These are phyloP conservation scores for Erucastrum elatum DNA, from an alignment of 345 rosid genomes.

Conservation along the genomic window DNA sequence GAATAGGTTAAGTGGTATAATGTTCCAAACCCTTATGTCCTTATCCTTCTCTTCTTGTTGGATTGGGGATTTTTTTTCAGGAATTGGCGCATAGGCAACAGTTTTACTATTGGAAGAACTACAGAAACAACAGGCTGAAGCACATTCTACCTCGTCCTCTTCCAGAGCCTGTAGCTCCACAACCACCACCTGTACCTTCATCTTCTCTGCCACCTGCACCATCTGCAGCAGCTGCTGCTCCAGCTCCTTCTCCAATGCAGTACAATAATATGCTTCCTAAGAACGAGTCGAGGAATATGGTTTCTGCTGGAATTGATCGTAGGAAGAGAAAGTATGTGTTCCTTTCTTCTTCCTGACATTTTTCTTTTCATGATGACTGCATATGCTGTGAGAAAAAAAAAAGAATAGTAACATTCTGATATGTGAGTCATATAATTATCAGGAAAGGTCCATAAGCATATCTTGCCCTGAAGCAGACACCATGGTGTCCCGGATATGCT, in stretches of 20 bases:
- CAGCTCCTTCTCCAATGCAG: slow-evolving; percentile 84
- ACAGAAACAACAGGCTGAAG: slow-evolving; percentile 87
- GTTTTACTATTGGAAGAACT: slow-evolving; percentile 97
- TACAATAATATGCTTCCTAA: slow-evolving; percentile 61
- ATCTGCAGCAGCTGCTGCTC: slow-evolving; percentile 51
- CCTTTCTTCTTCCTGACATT: slow-evolving; percentile 22
- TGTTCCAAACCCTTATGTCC: neutral
- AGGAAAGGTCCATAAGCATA: slow-evolving; percentile 37
- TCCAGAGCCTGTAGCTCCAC: slow-evolving; percentile 71
- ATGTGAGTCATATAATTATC: slow-evolving; percentile 19
- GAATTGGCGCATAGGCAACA: slow-evolving; percentile 96
- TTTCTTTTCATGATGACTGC: neutral
- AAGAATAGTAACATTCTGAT: slow-evolving; percentile 1
- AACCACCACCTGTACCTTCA: slow-evolving; percentile 37
- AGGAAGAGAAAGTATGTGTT: slow-evolving; percentile 78
- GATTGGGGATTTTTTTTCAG: slow-evolving; percentile 34
- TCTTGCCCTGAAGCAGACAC: slow-evolving; percentile 23
- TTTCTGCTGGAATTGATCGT: slow-evolving; percentile 59
- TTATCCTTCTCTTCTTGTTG: neutral
- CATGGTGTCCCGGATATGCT: neutral
- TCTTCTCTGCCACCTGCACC: slow-evolving; percentile 44
- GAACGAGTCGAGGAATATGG: slow-evolving; percentile 63
- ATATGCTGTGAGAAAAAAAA: neutral
- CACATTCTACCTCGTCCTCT: slow-evolving; percentile 91
- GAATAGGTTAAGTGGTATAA: neutral